Conservation (phyloP, 2,329 filamentous ascomycete species). For the Diaporthe capsici region DNA sequence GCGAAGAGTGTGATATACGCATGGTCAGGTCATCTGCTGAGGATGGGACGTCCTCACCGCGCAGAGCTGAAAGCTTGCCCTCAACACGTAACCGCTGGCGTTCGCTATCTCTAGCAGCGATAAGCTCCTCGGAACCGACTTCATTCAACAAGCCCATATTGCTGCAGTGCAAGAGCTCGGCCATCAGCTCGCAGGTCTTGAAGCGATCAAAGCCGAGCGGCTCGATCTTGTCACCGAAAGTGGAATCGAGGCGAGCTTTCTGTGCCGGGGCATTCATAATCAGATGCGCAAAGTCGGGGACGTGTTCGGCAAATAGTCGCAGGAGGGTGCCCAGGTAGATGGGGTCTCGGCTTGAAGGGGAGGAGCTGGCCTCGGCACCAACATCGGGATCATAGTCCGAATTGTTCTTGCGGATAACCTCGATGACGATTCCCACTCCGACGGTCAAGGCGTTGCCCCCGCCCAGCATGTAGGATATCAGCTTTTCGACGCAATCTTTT, state of each 20-base stretch:
- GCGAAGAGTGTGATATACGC: constrained; percentile 64
- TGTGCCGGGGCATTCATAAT: constrained; percentile 84
- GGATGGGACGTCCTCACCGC: constrained; percentile 59
- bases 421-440: constrained; percentile 96
- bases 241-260: constrained; percentile 83
- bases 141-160: constrained; percentile 99
- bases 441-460: constrained; percentile 96
- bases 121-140: constrained; percentile 87
- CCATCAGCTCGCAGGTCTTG: constrained; percentile 99
- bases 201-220: constrained; percentile 97
- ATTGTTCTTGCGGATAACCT: constrained; percentile 99
- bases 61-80: constrained; percentile 74
- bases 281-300: constrained; percentile 93
- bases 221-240: constrained; percentile 92
- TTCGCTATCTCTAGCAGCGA: constrained; percentile 83
- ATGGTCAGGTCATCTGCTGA: constrained; percentile 75
- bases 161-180: constrained; percentile 95
- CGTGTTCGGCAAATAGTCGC: constrained; percentile 88
- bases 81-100: constrained; percentile 84
- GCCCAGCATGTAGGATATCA: constrained; percentile 92
- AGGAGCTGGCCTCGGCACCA: constrained; percentile 81
- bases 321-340: constrained; percentile 95
- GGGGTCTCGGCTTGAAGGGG: constrained; percentile 88
- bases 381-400: constrained; percentile 98
- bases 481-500: constrained; percentile 81